Evolutionary conservation across 2,329 filamentous ascomycete species (phyloP), one percentile per base, ranked within the genome.

Genomic region (Cladosporium halotolerans): DNA sequence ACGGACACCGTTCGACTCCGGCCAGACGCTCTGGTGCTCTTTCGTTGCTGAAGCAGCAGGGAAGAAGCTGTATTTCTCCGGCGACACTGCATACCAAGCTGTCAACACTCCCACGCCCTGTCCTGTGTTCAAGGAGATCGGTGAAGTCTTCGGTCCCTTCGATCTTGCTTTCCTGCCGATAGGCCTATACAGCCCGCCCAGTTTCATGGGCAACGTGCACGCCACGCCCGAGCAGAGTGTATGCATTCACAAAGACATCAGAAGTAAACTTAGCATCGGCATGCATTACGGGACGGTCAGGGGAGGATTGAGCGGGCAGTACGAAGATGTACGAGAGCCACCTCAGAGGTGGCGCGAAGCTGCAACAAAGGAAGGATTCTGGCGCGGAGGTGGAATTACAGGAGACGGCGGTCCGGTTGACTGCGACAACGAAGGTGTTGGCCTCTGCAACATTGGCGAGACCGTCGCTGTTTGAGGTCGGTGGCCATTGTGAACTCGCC

Each of bases 261-360:
- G 59, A 42, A 75, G 73, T 50, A 74, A 68, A 62, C 72, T 70
- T 57, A 76, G 73, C 32, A 70, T 79, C 23, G 76, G 73, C 0
- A 79, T 78, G 76, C 76, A 79, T 54, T 79, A 73, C 56, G 76
- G 76, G 0, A 78, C 76, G 0, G 69, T 78, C 0, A 59, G 75
- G 50, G 74, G 75, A 13, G 70, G 68, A 0, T 60, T 77, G 3
- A 74, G 70, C 40, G 70, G 65, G 10, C 68, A 72, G 7, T 78
- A 73, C 52, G 76, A 79, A 56, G 75, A 76, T 48, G 76, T 78
- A 1, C 70, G 71, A 3, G 75, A 76, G 57, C 76, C 76, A 36
- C 68, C 73, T 6, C 62, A 66, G 54, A 62, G 73, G 51, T 79
- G 74, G 72, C 70, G 65, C 57, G 69, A 71, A 45, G 70, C 65